Conservation (phyloP, 1,284 basidiomycete genomes). For the Xanthoconium separans region DNA sequence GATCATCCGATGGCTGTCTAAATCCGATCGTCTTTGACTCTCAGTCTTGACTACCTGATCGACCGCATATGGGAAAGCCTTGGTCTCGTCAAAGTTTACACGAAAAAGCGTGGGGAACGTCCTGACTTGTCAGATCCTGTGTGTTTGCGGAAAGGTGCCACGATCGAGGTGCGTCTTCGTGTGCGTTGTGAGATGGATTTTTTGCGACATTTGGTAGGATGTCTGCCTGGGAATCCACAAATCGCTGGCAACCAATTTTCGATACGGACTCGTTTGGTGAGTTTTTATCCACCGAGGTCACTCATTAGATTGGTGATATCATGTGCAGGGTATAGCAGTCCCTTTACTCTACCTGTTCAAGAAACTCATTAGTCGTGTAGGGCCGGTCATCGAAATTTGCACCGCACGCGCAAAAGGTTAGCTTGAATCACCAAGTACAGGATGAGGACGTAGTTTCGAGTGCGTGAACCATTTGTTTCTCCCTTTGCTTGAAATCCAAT, state of each 20-base stretch:
- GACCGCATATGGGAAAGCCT: conserved; percentile 91
- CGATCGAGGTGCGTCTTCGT: conserved; percentile 69
- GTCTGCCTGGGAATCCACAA: conserved; percentile 93
- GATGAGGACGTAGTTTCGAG: conserved; percentile 95
- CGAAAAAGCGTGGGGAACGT: conserved; percentile 92
- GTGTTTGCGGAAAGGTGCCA: conserved; percentile 88
- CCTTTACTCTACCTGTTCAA: conserved; percentile 23
- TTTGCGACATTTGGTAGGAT: conserved; percentile 41
- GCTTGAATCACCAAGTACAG: conserved; percentile 82
- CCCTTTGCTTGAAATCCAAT: conserved; percentile 1
- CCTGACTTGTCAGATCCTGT: conserved; percentile 94
- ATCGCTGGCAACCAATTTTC: conserved; percentile 87
- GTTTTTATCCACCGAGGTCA: conserved; percentile 26
- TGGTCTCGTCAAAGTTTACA: conserved; percentile 89
- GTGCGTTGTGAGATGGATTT: not conserved
- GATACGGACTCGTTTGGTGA: conserved; percentile 88
- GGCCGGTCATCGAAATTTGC: conserved; percentile 89
- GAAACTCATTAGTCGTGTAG: conserved; percentile 36
- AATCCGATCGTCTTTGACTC: not conserved
- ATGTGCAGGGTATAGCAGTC: conserved; percentile 17
- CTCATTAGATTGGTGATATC: not conserved
- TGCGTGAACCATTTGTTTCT: conserved; percentile 42
- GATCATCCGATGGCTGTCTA: not conserved
- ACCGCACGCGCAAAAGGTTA: conserved; percentile 93
- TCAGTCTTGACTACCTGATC: conserved; percentile 83